A percentile compares a stretch with the other conserved stretches of the same genome.
Conservation (phyloP, 1,139 yeast species). For the Nakaseomyces glabratus region DNA sequence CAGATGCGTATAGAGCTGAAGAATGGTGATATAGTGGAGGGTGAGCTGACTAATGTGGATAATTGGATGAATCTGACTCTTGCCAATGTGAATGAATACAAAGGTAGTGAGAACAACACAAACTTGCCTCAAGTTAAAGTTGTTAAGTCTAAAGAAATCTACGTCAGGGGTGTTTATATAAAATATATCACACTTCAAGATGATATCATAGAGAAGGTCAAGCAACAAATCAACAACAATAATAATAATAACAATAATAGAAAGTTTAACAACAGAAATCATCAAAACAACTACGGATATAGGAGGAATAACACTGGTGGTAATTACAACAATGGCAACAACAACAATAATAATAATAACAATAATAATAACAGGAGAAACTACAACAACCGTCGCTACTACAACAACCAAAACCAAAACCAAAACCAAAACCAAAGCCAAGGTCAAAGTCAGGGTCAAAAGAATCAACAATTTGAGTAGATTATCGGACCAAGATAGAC, state of each 20-base stretch:
- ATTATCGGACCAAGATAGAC: no score
- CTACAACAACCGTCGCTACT: slow-evolving; percentile 14
- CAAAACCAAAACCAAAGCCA: slow-evolving; percentile 10
- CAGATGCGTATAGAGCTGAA: slow-evolving; percentile 85
- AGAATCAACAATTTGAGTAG: slow-evolving; percentile 2
- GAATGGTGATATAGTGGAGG: slow-evolving; percentile 83
- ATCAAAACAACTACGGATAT: slow-evolving; percentile 22
- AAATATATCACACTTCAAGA: slow-evolving; percentile 61
- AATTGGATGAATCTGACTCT: slow-evolving; percentile 94
- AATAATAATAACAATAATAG: slow-evolving; percentile 31
- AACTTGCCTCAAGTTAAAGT: slow-evolving; percentile 52
- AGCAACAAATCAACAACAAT: slow-evolving; percentile 38
- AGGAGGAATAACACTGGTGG: slow-evolving; percentile 21
- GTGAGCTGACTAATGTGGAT: slow-evolving; percentile 78
- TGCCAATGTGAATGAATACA: slow-evolving; percentile 56
- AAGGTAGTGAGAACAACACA: slow-evolving; percentile 13
- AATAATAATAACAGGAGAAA: slow-evolving; percentile 12
- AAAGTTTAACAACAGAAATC: slow-evolving; percentile 17
- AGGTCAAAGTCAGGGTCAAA: slow-evolving; percentile 9
- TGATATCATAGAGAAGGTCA: slow-evolving; percentile 73
- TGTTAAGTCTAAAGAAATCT: slow-evolving; percentile 63
- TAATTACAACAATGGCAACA: slow-evolving; percentile 11
- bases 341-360: slow-evolving; percentile 10
- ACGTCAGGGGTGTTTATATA: slow-evolving; percentile 77
- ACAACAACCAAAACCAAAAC: slow-evolving; percentile 10